phyloP scores from a whole-genome alignment of 2,329 filamentous ascomycete species.

The Sordariomycetes sp. region DNA sequence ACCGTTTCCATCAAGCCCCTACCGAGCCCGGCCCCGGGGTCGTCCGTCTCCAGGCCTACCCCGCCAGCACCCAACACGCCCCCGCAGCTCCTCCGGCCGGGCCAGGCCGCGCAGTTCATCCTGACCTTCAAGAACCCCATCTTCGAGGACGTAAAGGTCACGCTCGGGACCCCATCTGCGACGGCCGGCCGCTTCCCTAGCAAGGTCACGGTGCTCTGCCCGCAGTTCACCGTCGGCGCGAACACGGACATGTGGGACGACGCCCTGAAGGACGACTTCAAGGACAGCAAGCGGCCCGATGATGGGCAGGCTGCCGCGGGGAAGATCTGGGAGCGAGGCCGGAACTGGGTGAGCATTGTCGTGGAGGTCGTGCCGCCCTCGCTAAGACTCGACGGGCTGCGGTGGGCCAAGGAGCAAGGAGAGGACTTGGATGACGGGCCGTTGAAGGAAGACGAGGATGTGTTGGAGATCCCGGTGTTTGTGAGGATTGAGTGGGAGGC shows the following conservation, averaged over 20 bases:
- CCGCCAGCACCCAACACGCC: conserved; percentile 15
- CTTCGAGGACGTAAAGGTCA: conserved; percentile 82
- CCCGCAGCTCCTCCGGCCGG: conserved; percentile 34
- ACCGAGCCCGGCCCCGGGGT: conserved; percentile 10
- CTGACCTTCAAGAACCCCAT: conserved; percentile 89
- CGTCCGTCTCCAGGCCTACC: conserved; percentile 10
- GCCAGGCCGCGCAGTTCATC: conserved; percentile 64
- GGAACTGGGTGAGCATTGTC: conserved; percentile 92
- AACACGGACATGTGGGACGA: conserved; percentile 88
- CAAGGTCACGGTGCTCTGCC: conserved; percentile 84
- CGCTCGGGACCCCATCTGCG: conserved; percentile 69
- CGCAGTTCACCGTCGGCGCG: conserved; percentile 86
- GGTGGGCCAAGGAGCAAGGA: conserved; percentile 16
- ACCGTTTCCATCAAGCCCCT: conserved; percentile 64
- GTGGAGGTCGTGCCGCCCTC: conserved; percentile 72
- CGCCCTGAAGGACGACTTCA: conserved; percentile 52
- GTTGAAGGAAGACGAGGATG: conserved; percentile 47
- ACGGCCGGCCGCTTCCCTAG: conserved; percentile 69
- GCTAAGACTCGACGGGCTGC: conserved; percentile 27
- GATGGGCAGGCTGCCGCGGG: conserved; percentile 57
- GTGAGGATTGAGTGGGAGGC: conserved; percentile 85
- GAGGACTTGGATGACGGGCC: conserved; percentile 32
- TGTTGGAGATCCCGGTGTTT: conserved; percentile 87
- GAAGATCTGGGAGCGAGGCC: conserved; percentile 89
- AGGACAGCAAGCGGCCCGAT: conserved; percentile 21